Evolutionary conservation across 2,329 filamentous ascomycete species (phyloP), one percentile per base, ranked within the genome.

Genomic region (Aspergillus pseudoviridinutans): DNA sequence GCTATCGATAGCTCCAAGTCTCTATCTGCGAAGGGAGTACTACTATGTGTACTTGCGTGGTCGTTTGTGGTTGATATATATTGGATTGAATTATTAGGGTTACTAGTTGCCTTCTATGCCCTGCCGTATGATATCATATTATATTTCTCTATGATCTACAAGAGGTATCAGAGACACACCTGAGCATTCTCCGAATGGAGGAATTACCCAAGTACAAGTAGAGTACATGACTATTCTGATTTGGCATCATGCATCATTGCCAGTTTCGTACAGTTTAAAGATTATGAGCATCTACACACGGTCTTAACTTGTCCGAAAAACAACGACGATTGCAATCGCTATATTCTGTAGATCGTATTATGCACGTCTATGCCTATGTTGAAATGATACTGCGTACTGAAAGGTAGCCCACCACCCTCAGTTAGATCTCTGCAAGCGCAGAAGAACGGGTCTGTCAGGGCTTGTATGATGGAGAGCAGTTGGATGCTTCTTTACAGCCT

Each of bases 401-500:
- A 57, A 55, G 50, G 53, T 61, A 49, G 57, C 60, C 64, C 60
- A 66, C 58, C 64, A 62, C 64, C 64, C 62, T 58, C 54, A 24
- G 49, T 20, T 20, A 47, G 50, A 42, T 29, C 51, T 38, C 50
- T 41, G 29, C 14, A 22, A 44, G 41, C 35, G 47, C 56, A 29
- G 49, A 59, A 50, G 54, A 53, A 51, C 22, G 52, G 51, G 44
- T 50, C 24, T 51, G 49, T 50, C 46, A 62, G 67, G 65, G 68
- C 58, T 67, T 71, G 61, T 66, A 58, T 65, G 69, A 71, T 74
- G 71, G 71, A 71, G 71, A 74, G 72, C 72, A 75, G 72, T 75
- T 75, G 71, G 72, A 74, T 75, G 72, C 72, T 75, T 74, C 72
- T 73, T 70, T 64, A 67, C 69, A 71, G 71, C 70, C 67, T 66